Percentiles rank a stretch among this genome's conserved stretches.
Evolutionary conservation across 176 grass and related monocot genomes (phyloP).

Genomic region (Stipa capillata): DNA sequence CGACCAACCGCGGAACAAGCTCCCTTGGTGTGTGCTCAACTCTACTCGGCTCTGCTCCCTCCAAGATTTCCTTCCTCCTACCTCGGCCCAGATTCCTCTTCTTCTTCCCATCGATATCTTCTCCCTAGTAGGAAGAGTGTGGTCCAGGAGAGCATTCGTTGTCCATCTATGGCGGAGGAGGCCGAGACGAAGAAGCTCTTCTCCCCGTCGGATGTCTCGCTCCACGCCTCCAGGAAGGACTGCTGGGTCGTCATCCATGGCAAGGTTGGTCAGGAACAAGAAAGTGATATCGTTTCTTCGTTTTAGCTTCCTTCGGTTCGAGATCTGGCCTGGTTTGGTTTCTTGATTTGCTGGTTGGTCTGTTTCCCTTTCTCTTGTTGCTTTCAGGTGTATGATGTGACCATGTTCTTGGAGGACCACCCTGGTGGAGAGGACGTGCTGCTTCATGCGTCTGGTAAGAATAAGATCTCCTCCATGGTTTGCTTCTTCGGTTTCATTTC

Average conservation of each 20-base stretch:
- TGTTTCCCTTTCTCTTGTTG: background rate
- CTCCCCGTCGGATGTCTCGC: conserved; percentile 28
- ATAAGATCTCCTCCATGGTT: background rate
- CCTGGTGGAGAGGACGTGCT: conserved; percentile 72
- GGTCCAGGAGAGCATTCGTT: background rate
- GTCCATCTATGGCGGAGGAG: conserved; percentile 29
- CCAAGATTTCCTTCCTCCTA: background rate
- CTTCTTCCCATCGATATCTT: background rate
- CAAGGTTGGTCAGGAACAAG: conserved; percentile 34
- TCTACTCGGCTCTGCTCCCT: background rate
- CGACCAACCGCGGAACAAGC: background rate
- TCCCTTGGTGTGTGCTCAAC: conserved; percentile 22
- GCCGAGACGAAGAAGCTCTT: conserved; percentile 31
- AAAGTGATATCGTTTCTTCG: background rate
- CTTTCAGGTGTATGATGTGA: conserved; percentile 76
- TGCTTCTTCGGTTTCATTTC: background rate
- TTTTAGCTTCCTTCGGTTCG: background rate
- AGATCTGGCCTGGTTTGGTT: background rate
- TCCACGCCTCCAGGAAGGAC: conserved; percentile 56
- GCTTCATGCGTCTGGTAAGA: conserved; percentile 59
- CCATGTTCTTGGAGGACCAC: conserved; percentile 78
- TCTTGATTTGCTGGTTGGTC: background rate
- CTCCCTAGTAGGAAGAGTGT: background rate
- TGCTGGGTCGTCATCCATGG: conserved; percentile 75
- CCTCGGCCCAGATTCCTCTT: background rate